Conservation (phyloP, 2,329 filamentous ascomycete genomes). For the Zelopaecilomyces penicillatus region DNA sequence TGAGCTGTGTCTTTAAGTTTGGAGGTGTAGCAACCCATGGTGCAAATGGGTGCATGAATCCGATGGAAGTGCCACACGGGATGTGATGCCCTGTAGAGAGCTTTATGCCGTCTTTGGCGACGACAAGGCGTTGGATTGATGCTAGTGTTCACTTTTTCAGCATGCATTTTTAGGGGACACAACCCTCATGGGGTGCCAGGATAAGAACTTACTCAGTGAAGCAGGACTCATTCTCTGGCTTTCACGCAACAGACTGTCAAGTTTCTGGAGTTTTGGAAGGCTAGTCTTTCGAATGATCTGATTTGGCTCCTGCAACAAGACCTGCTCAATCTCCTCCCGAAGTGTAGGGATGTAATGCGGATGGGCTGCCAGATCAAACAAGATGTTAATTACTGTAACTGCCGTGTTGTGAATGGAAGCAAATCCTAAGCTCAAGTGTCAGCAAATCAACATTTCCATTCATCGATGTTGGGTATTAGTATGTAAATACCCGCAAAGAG, state of each 20-base stretch:
- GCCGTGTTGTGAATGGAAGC: neutral
- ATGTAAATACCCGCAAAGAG: neutral
- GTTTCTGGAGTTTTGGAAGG: neutral
- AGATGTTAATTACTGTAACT: neutral
- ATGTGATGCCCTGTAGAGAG: neutral
- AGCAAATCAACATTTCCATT: neutral
- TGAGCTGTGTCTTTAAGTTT: neutral
- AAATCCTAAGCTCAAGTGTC: neutral
- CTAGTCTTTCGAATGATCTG: neutral
- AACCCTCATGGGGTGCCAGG: neutral
- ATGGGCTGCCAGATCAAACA: neutral
- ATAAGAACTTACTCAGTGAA: neutral
- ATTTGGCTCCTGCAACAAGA: neutral
- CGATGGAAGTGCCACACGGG: too few relatives aligned
- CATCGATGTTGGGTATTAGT: neutral
- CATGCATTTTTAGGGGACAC: too few relatives aligned
- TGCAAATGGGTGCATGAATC: too few relatives aligned
- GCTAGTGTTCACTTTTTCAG: neutral
- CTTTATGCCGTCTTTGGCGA: neutral
- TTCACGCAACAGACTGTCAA: neutral
- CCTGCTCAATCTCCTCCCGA: neutral
- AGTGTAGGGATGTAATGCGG: neutral
- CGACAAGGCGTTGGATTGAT: neutral
- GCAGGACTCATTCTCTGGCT: neutral
- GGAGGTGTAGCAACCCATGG: too few relatives aligned